Conservation (phyloP, 2,329 filamentous ascomycete genomes). For the Fusarium liriodendri region DNA sequence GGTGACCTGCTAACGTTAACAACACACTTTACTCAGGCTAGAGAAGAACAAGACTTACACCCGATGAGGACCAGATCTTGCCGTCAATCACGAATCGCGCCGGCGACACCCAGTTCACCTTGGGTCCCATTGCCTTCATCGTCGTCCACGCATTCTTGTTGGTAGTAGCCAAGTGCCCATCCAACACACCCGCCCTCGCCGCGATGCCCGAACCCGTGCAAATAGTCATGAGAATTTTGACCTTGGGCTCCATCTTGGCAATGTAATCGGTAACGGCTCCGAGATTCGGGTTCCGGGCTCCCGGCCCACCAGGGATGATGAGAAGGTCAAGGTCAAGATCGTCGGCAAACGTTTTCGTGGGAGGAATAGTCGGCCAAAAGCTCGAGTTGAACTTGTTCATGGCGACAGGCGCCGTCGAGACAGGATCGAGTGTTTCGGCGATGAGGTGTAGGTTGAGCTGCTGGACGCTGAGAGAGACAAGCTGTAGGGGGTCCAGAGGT, state of each 20-base stretch:
- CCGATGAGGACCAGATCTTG: slow-evolving; percentile 74
- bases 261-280: slow-evolving; percentile 52
- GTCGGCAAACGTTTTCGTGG: slow-evolving; percentile 64
- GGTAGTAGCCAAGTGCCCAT: slow-evolving; percentile 71
- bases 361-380: slow-evolving; percentile 51
- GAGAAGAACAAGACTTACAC: slow-evolving; percentile 50
- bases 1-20: slow-evolving; percentile 43
- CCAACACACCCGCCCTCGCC: slow-evolving; percentile 68
- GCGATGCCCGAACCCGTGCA: slow-evolving; percentile 73
- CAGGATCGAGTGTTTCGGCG: slow-evolving; percentile 54
- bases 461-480: slow-evolving; percentile 48
- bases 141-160: slow-evolving; percentile 70
- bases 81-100: slow-evolving; percentile 75
- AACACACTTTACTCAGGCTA: not conserved
- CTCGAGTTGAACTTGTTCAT: slow-evolving; percentile 50
- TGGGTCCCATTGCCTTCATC: slow-evolving; percentile 59
- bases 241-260: slow-evolving; percentile 53
- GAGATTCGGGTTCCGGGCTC: slow-evolving; percentile 54
- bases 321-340: slow-evolving; percentile 67
- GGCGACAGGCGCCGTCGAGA: slow-evolving; percentile 48
- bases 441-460: slow-evolving; percentile 56
- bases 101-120: slow-evolving; percentile 68
- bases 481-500: slow-evolving; percentile 58
- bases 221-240: slow-evolving; percentile 71
- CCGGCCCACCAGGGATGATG: slow-evolving; percentile 73